Evolutionary conservation across 805 yeast species (phyloP), one percentile per base, ranked within the genome.

Genomic region (Candida palmyrensis): DNA sequence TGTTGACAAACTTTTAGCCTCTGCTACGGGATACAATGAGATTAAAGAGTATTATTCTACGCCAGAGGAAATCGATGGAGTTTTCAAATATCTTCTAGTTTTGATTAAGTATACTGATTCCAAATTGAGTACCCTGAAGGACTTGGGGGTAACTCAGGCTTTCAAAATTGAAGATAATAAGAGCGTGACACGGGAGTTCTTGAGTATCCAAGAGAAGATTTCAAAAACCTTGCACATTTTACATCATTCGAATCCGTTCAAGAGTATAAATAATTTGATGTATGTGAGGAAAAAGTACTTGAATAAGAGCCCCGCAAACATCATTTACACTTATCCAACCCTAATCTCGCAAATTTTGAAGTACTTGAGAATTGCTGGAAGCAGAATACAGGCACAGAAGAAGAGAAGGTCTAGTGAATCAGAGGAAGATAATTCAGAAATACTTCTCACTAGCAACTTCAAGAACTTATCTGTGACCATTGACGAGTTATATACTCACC

Each of bases 261-360:
- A 52, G 28, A 57, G 45, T 33, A 46, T 65, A 22, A 45, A 57
- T 13, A 51, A 55, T 29, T 54, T 65, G 40, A 48, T 59, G 41
- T 56, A 62, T 35, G 48, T 63, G 23, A 47, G 62, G 30, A 64
- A 59, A 39, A 68, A 66, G 37, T 69, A 71, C 26, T 63, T 84
- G 33, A 56, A 67, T 32, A 69, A 70, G 22, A 81, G 81, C n/a
- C 68, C 69, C 2, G 62, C 56, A 21, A 76, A 78, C 42, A 70
- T 78, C 27, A 70, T 70, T 40, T 77, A 69, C 50, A 81, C 92
- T 0, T 84, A 79, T 51, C 95, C 96, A 3, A 73, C 96, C 1
- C 58, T 90, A 26, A 73, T 88, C 18, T 69, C 77, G 33, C 68
- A 68, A 32, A 71, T 79, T 14, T 64, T 87, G 45, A 72, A 68